These are phyloP conservation scores for Cinnamomum chago DNA, from an alignment of 164 flowering plant genomes.

Conservation along the genomic window DNA sequence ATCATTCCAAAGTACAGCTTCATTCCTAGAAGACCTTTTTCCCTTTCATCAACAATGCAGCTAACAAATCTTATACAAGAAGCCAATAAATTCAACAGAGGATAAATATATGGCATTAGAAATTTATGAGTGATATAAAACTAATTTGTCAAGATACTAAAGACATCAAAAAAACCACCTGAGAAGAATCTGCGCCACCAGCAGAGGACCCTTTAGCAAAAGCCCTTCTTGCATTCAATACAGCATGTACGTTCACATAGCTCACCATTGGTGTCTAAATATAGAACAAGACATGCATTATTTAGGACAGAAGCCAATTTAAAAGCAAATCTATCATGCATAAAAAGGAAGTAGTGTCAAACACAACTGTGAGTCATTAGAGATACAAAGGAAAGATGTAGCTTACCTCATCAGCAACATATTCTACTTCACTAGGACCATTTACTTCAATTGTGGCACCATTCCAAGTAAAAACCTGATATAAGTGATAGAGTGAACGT, in stretches of 20 bases:
- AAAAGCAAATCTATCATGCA: not conserved
- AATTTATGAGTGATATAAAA: conserved; percentile 16
- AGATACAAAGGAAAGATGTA: not conserved
- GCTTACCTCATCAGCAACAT: conserved; percentile 87
- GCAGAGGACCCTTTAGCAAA: conserved; percentile 50
- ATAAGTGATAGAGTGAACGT: no score
- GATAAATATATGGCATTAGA: no score
- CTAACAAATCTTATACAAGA: no score
- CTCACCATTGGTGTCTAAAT: conserved; percentile 88
- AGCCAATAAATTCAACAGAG: no score
- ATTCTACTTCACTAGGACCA: conserved; percentile 80
- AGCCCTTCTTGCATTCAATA: conserved; percentile 66
- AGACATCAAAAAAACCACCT: conserved; percentile 37
- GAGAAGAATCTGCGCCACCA: conserved; percentile 48
- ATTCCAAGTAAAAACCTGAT: conserved; percentile 89
- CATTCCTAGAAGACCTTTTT: no score
- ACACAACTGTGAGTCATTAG: not conserved
- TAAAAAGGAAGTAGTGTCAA: not conserved
- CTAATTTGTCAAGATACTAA: no score
- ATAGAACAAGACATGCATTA: conserved; percentile 6
- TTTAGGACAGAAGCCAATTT: not conserved
- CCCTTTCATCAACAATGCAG: no score
- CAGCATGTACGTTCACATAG: conserved; percentile 93
- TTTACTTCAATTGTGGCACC: conserved; percentile 94
- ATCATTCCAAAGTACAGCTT: no score